Evolutionary conservation across 1,284 basidiomycete species (phyloP).

Genomic region (Pholiota adiposa): DNA sequence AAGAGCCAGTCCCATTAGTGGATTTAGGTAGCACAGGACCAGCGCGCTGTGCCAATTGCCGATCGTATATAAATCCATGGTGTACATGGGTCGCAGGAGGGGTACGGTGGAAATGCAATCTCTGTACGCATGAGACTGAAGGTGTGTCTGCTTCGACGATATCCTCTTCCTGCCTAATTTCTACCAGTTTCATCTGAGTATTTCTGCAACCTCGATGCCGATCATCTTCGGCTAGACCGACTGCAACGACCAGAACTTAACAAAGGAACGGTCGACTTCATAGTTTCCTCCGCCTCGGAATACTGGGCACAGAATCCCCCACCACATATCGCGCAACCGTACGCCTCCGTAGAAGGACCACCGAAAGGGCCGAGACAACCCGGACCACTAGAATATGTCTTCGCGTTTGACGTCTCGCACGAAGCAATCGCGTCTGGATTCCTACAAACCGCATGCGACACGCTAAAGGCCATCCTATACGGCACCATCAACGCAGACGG

Average conservation of each 20-base stretch:
- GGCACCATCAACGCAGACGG: conserved; percentile 54
- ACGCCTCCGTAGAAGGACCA: conserved; percentile 51
- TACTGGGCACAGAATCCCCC: conserved; percentile 87
- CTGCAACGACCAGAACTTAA: conserved; percentile 85
- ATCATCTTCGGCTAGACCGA: conserved; percentile 84
- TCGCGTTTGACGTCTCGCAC: conserved; percentile 86
- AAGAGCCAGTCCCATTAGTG: conserved; percentile 84
- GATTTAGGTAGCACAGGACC: conserved; percentile 74
- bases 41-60: conserved; percentile 84
- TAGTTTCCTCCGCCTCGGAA: conserved; percentile 66
- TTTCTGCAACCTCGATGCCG: conserved; percentile 86
- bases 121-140: conserved; percentile 84
- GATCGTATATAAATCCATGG: conserved; percentile 97
- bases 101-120: conserved; percentile 89
- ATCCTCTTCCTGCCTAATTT: neutral
- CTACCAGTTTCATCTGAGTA: conserved; percentile 77
- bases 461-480: conserved; percentile 73
- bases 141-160: conserved; percentile 52
- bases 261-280: conserved; percentile 92
- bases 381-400: conserved; percentile 78
- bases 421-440: conserved; percentile 78
- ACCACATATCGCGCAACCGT: conserved; percentile 55
- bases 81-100: conserved; percentile 88
- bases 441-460: conserved; percentile 70
- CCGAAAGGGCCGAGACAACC: conserved; percentile 61